phyloP scores from a whole-genome alignment of 805 yeast genomes.

The Sugiyamaella valdiviana region DNA sequence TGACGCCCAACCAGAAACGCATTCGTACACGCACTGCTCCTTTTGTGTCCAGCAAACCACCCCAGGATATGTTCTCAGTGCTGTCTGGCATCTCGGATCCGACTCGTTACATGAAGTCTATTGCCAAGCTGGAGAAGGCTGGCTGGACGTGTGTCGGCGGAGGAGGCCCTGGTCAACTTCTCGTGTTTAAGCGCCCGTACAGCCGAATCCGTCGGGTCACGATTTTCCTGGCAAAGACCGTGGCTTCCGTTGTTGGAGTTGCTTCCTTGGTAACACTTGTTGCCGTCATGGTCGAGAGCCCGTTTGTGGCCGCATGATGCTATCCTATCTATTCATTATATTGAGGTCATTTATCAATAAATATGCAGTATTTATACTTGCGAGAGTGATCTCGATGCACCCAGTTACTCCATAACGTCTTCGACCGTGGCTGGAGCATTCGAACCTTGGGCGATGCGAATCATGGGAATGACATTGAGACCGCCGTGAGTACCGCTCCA shows the following conservation, averaged over 20 bases:
- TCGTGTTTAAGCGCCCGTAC: conserved; percentile 38
- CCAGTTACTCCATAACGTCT: neutral
- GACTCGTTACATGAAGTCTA: conserved; percentile 23
- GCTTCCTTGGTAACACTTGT: neutral
- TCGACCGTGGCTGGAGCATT: conserved; percentile 8
- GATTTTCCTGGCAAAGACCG: conserved; percentile 8
- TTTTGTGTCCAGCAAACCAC: conserved; percentile 11
- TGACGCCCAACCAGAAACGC: conserved; percentile 20
- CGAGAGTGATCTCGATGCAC: neutral
- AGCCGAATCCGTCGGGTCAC: conserved; percentile 14
- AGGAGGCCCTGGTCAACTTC: conserved; percentile 34
- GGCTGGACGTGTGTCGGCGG: conserved; percentile 55
- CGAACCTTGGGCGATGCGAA: conserved; percentile 30
- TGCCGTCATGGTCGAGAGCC: conserved; percentile 9
- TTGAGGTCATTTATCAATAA: conserved; percentile 4
- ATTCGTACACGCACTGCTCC: conserved; percentile 19
- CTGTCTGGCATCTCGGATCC: conserved; percentile 20
- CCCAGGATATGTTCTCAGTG: conserved; percentile 21
- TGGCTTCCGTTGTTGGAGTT: conserved; percentile 4
- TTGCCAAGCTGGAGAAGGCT: conserved; percentile 40
- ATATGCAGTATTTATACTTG: neutral
- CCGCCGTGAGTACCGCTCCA: conserved; percentile 89
- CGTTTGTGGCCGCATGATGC: conserved; percentile 1
- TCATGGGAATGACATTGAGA: conserved; percentile 52
- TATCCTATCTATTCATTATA: neutral